A percentile compares a stretch with the other conserved stretches of the same genome.
Evolutionary conservation across 1,139 yeast species (phyloP).

Genomic region (Pichia sp.): DNA sequence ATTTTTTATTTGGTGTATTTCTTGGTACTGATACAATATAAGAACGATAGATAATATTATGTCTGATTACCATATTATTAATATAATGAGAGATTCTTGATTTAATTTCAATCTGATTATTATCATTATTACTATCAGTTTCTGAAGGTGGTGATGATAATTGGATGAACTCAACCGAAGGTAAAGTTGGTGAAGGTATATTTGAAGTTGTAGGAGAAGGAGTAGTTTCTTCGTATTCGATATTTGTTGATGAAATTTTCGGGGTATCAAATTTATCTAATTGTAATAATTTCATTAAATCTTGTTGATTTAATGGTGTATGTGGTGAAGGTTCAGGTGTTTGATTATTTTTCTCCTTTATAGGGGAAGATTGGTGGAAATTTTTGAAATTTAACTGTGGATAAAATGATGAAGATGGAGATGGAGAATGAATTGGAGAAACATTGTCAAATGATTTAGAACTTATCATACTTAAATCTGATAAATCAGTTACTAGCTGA

Average conservation of each 20-base stretch:
- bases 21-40: slow-evolving; percentile 27
- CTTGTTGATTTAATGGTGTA: slow-evolving; percentile 10
- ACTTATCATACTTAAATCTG: slow-evolving; percentile 2
- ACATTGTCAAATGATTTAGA: background rate
- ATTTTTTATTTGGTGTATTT: slow-evolving; percentile 16
- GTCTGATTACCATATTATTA: slow-evolving; percentile 25
- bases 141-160: background rate
- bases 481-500: background rate
- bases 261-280: background rate
- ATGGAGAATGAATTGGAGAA: slow-evolving; percentile 10
- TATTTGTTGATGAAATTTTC: background rate
- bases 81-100: slow-evolving; percentile 23
- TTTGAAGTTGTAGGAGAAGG: slow-evolving; percentile 8
- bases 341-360: background rate
- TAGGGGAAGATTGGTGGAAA: background rate
- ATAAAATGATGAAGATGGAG: slow-evolving; percentile 6
- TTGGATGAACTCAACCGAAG: background rate
- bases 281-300: slow-evolving; percentile 2
- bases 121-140: background rate
- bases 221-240: background rate
- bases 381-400: background rate
- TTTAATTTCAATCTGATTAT: slow-evolving; percentile 2
- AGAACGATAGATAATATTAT: slow-evolving; percentile 20
- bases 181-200: slow-evolving; percentile 12
- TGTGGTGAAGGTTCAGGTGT: slow-evolving; percentile 2